Evolutionary conservation across 768 basidiomycete species (phyloP), one percentile per base, ranked within the genome.

Genomic region (Lactarius quietus): DNA sequence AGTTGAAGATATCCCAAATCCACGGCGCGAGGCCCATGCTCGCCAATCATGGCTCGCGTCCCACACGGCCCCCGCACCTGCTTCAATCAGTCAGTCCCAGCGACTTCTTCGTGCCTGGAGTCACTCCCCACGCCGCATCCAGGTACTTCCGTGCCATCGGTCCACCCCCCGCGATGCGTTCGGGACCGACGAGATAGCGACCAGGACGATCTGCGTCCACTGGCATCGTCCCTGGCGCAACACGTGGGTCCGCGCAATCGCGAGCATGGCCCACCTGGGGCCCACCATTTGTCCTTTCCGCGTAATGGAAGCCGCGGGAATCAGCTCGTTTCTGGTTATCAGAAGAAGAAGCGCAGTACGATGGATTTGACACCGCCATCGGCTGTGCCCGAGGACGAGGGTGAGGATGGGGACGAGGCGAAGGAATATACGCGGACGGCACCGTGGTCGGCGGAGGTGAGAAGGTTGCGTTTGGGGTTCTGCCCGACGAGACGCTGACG

Each of bases 71-170:
- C 36, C 36, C 23, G 26, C 51, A 14, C 29, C 36, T 51, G 41
- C 38, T 62, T 43, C 31, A 20, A 62, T 54, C 53, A 29, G 53
- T 33, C 53, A 54, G 39, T 39, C 38, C 36, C 15, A 61, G 36
- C 10, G 18, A 53, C 36, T 31, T n/a, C 45, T 48, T n/a, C 53
- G 31, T 33, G 4, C 29, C 31, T 54, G 17, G 53, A 28, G 51
- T 45, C 23, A 31, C 31, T 6, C 29, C 35, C 59, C 59, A 36
- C 29, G 53, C 28, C 29, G 7, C 53, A 61, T 53, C 48, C 26
- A 51, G 59, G 28, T 29, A 53, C 43, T n/a, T 33, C 57, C 62
- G 48, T 36, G n/a, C 36, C 15, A 63, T 63, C 62, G 33, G 41
- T 18, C 1, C 15, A 5, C 31, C 55, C 55, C 28, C 31, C 9